phyloP scores from a whole-genome alignment of 257 asterid species.

The Solanum gandarillasii region DNA sequence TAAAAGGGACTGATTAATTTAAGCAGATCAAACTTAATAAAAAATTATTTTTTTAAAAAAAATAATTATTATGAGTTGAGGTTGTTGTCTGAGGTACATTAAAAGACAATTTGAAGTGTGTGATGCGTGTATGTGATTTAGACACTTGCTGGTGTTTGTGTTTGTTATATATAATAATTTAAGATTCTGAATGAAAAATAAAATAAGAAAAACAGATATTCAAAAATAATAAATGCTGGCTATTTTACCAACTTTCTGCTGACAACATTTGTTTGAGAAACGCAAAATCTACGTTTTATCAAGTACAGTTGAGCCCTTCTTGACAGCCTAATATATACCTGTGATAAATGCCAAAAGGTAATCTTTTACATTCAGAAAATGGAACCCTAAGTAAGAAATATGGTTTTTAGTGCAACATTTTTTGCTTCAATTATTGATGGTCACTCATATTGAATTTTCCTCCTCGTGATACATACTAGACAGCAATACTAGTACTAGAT shows the following conservation, averaged over 20 bases:
- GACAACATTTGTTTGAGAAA: background rate
- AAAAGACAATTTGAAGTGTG: background rate
- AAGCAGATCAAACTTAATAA: background rate
- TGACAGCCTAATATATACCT: background rate
- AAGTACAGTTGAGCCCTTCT: background rate
- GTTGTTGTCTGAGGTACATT: background rate
- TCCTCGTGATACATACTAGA: background rate
- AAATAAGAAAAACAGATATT: background rate
- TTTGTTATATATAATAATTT: background rate
- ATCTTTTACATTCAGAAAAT: background rate
- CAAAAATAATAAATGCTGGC: background rate
- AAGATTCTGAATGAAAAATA: background rate
- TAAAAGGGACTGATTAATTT: background rate
- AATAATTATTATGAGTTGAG: background rate
- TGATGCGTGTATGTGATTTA: background rate
- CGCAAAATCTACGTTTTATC: background rate
- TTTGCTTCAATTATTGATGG: background rate
- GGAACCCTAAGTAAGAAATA: background rate
- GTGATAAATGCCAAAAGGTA: background rate
- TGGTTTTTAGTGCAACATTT: background rate
- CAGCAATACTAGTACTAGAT: background rate
- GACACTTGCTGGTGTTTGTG: background rate
- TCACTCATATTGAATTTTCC: background rate
- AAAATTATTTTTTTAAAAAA: background rate
- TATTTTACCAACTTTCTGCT: background rate